These are phyloP conservation scores for Rhexocercosporidium sp. DNA, from an alignment of 2,329 filamentous ascomycete species.

Conservation along the genomic window DNA sequence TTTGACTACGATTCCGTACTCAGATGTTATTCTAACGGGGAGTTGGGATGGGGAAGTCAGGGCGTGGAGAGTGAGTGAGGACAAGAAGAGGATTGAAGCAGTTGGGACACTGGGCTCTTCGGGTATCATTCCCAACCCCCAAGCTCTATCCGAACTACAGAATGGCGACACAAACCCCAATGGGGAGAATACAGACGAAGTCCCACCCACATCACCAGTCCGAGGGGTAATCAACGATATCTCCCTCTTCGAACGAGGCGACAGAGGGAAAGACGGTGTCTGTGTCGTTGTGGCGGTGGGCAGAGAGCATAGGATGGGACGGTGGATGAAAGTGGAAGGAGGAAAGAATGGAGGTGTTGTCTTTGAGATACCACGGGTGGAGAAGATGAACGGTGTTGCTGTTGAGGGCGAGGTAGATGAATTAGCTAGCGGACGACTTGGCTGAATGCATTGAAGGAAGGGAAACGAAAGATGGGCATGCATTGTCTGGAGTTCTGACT, in stretches of 20 bases:
- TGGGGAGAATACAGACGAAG: constrained; percentile 30
- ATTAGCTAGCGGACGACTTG: constrained; percentile 3
- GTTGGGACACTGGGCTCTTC: constrained; percentile 64
- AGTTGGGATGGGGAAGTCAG: constrained; percentile 93
- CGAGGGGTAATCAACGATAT: constrained; percentile 87
- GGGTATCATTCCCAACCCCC: constrained; percentile 18
- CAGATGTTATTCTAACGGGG: constrained; percentile 86
- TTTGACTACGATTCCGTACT: constrained; percentile 83
- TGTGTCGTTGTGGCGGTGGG: constrained; percentile 87
- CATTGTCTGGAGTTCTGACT: constrained; percentile 16
- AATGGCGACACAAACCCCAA: background rate
- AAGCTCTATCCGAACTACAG: constrained; percentile 5
- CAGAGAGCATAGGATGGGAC: constrained; percentile 83
- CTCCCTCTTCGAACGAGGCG: constrained; percentile 82
- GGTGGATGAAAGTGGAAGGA: constrained; percentile 67
- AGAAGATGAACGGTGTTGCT: constrained; percentile 28
- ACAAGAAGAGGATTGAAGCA: constrained; percentile 78
- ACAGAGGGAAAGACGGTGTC: constrained; percentile 75
- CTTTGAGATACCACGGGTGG: constrained; percentile 73
- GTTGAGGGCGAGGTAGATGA: constrained; percentile 22
- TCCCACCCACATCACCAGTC: constrained; percentile 9
- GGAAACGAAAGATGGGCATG: background rate
- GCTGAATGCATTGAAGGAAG: constrained; percentile 9
- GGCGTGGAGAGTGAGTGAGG: constrained; percentile 82
- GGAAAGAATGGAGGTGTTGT: constrained; percentile 86